phyloP scores from a whole-genome alignment of 179 eudicot species.

The Beta corolliflora region DNA sequence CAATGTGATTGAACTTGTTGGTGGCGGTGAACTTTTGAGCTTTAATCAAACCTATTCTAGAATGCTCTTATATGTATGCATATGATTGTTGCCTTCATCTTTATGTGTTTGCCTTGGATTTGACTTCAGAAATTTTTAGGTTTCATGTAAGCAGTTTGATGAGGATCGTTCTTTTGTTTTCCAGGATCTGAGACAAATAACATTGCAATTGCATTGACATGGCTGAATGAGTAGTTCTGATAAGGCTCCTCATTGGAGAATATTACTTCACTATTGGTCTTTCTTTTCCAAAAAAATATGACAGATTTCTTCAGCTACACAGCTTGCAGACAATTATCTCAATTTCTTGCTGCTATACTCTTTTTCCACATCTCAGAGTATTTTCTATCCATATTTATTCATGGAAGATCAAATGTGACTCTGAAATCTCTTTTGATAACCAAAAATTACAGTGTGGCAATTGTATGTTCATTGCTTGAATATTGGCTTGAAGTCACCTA shows the following conservation, averaged over 20 bases:
- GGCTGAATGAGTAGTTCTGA: constrained; percentile 13
- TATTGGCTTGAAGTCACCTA: constrained; percentile 64
- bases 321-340: constrained; percentile 43
- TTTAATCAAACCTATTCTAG: neutral
- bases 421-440: constrained; percentile 70
- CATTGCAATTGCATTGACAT: neutral
- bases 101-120: neutral
- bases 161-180: neutral
- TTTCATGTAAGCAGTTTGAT: neutral
- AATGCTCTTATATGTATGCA: neutral
- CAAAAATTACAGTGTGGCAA: constrained; percentile 70
- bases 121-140: neutral
- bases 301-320: constrained; percentile 44
- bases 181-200: constrained; percentile 5
- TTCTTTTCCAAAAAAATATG: constrained; percentile 37
- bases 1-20: neutral
- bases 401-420: constrained; percentile 71
- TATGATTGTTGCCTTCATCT: neutral
- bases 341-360: constrained; percentile 32
- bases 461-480: constrained; percentile 65
- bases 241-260: neutral
- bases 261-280: constrained; percentile 2
- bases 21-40: neutral
- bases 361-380: constrained; percentile 50
- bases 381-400: constrained; percentile 51